Conservation (phyloP, 495 filamentous ascomycete species). For the Neurospora sp. region DNA sequence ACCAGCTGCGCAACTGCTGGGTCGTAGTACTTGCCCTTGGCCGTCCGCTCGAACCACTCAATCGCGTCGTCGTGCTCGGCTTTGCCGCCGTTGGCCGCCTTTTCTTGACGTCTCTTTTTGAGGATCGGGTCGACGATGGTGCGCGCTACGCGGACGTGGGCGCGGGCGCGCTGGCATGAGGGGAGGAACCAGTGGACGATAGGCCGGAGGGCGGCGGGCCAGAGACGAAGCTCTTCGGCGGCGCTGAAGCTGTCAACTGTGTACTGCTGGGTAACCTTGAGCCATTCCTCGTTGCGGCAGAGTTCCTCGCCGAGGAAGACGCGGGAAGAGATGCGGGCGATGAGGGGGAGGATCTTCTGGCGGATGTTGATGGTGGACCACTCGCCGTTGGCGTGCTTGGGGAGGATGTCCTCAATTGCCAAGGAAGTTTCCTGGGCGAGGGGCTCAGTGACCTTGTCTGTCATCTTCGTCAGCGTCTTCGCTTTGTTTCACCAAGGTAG, state of each 20-base stretch:
- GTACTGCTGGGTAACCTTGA: conserved; percentile 30
- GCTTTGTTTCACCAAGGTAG: not conserved
- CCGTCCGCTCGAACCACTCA: conserved; percentile 26
- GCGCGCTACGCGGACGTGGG: conserved; percentile 13
- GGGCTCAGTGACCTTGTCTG: conserved; percentile 22
- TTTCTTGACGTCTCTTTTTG: conserved; percentile 15
- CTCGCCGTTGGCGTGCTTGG: conserved; percentile 9
- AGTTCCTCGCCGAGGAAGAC: conserved; percentile 41
- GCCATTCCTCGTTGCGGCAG: conserved; percentile 35
- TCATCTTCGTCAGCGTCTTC: not conserved
- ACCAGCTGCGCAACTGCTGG: conserved; percentile 17
- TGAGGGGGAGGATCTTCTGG: conserved; percentile 16
- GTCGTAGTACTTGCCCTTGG: conserved; percentile 19
- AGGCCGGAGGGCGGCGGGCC: conserved; percentile 21
- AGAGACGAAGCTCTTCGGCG: conserved; percentile 19
- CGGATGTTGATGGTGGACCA: conserved; percentile 17
- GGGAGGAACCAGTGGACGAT: conserved; percentile 28
- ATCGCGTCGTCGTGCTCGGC: conserved; percentile 21
- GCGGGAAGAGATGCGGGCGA: conserved; percentile 34
- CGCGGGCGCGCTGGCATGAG: conserved; percentile 13
- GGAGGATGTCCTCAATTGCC: conserved; percentile 23
- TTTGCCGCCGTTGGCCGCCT: conserved; percentile 1
- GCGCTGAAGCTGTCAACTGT: conserved; percentile 22
- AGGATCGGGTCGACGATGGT: conserved; percentile 19
- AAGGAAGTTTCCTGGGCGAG: conserved; percentile 33